Percentiles rank a stretch among this genome's conserved stretches.
These are phyloP conservation scores for Citrus australasica DNA, from an alignment of 345 rosid species.

Conservation along the genomic window DNA sequence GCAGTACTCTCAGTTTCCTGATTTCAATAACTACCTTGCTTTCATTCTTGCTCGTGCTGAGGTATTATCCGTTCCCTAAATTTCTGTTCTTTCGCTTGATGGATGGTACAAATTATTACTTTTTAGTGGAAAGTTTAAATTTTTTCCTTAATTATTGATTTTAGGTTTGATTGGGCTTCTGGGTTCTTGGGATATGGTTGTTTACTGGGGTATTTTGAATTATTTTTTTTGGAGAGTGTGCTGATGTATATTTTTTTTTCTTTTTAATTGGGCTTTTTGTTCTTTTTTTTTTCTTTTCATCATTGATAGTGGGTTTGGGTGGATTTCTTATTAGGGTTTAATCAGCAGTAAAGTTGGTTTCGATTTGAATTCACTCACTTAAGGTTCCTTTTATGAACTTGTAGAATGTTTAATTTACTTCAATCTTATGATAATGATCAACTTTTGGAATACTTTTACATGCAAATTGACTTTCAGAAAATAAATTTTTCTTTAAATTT, in stretches of 20 bases:
- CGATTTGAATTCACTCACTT: neutral
- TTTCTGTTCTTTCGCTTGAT: neutral
- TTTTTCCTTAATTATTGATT: neutral
- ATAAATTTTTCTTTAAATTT: neutral
- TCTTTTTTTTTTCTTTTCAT: neutral
- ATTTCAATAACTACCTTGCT: conserved; percentile 94
- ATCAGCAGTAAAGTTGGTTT: neutral
- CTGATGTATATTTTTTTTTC: neutral
- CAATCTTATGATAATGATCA: neutral
- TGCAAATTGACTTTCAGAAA: neutral
- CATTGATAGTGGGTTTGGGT: neutral
- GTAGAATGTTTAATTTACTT: neutral
- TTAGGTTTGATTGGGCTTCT: conserved; percentile 2
- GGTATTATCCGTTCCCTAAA: conserved; percentile 32
- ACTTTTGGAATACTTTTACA: neutral
- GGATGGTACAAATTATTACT: neutral
- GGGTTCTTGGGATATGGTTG: neutral
- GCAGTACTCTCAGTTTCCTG: conserved; percentile 85
- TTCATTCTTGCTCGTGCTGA: conserved; percentile 88
- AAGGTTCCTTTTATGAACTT: neutral
- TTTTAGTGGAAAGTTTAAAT: neutral
- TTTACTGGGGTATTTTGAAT: neutral
- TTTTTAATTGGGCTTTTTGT: neutral
- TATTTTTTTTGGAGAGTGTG: neutral
- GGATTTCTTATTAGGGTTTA: conserved; percentile 6